phyloP scores from a whole-genome alignment of 768 basidiomycete genomes.

The Lactarius akahatsu region DNA sequence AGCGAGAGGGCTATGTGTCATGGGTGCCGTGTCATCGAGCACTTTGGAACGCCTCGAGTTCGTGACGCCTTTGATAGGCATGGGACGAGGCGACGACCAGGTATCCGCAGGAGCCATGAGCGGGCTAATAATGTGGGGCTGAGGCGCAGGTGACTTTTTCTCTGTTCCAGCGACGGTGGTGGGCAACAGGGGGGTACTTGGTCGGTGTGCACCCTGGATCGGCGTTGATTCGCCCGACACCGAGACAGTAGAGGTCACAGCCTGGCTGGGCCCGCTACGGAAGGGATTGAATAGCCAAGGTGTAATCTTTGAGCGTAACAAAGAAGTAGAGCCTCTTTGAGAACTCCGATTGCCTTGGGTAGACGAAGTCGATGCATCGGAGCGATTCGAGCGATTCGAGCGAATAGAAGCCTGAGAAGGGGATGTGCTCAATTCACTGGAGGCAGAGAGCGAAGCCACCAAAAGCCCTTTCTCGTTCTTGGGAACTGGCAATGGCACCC shows the following conservation, averaged over 20 bases:
- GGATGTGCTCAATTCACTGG: slow-evolving; percentile 48
- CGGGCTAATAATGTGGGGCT: slow-evolving; percentile 9
- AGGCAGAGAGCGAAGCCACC: slow-evolving; percentile 25
- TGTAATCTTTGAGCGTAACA: slow-evolving; percentile 57
- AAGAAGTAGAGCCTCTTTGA: slow-evolving; percentile 29
- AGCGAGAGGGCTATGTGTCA: slow-evolving; percentile 47
- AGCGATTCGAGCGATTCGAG: slow-evolving; percentile 51
- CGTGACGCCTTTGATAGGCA: slow-evolving; percentile 38
- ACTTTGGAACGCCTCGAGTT: slow-evolving; percentile 43
- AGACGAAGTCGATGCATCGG: slow-evolving; percentile 44
- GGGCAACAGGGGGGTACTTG: slow-evolving; percentile 24
- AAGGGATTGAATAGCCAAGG: slow-evolving; percentile 82
- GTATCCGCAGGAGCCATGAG: neutral
- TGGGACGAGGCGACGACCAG: slow-evolving; percentile 43
- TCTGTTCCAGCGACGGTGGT: slow-evolving; percentile 2
- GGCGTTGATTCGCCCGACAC: slow-evolving; percentile 45
- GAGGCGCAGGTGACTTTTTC: neutral
- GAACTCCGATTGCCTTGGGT: slow-evolving; percentile 28
- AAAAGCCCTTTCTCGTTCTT: slow-evolving; percentile 29
- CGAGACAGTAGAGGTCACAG: slow-evolving; percentile 57
- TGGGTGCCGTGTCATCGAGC: slow-evolving; percentile 54
- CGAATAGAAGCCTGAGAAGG: slow-evolving; percentile 68
- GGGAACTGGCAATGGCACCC: slow-evolving; percentile 48
- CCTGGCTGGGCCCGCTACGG: slow-evolving; percentile 59
- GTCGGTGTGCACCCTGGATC: slow-evolving; percentile 32